Base-by-base conservation (phyloP, 2,329 filamentous ascomycete genomes). In the Fusarium sambucinum region DNA sequence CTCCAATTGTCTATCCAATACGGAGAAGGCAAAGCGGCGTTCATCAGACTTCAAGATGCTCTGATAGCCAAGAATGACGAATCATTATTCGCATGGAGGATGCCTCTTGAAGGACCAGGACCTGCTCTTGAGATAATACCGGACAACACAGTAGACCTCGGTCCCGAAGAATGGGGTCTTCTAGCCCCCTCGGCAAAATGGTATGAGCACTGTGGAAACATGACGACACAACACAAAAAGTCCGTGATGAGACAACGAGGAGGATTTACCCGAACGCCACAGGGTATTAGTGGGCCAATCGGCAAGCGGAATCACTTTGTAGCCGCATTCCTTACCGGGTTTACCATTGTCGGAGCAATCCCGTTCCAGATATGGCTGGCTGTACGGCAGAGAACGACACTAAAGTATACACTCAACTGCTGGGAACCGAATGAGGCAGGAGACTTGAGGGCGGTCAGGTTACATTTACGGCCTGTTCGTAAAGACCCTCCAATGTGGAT, bases 181-280 rank as follows among this genome's bases (percentile, higher is more conserved):
- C 8, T 55, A 14, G 32, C 52, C 8, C 42, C 52, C 7, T 55
- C 52, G 0, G 42, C 52, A 3, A 55, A 16, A 19, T 55, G 52
- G 52, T 55, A 55, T 12, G 19, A 48, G 14, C 25, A 55, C 19
- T 55, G 52, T 11, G 42, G 52, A 12, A 55, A 38, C 4, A 55
- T 48, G 32, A 55, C 42, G 4, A 55, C 29, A 25, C 52, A 48
- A 5, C 42, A 55, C 52, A 48, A 55, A 25, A 55, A 55, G 42
- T 4, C 17, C 4, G 42, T 55, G 4, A 13, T 55, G 42, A 55
- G 52, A 9, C 42, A 55, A 21, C 32, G 52, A 17, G 42, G 42
- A 38, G 52, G 52, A 3, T 55, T 55, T 21, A 38, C 32, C 0
- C 47, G 42, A 16, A 55, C 52, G 10, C 52, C 52, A 2, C 42